Base-by-base conservation (phyloP, 441 rosid genomes). In the Mallotus japonicus region DNA sequence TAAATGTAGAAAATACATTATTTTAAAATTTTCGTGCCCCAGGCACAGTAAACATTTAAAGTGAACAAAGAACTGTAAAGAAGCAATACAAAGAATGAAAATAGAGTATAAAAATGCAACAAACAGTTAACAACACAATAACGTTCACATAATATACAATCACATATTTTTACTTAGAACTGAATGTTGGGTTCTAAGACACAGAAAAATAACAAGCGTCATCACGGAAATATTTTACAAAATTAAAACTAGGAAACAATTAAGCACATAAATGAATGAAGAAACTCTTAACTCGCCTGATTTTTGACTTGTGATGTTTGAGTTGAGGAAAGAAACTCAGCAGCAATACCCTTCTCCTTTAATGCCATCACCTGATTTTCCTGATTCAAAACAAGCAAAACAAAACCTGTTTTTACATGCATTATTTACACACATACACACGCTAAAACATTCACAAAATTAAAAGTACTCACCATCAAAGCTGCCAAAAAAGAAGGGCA, bases 281-380 rank as follows among this genome's bases (percentile, higher is more conserved):
- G 17, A 40, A n/a, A 20, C 50, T 8, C 11, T 5, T 5, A 40
- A 77, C 63, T 77, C 76, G 91, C 99, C 90, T 89, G 90, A 77
- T 81, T 90, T 80, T 72, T 95, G 67, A 87, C 84, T 56, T 74
- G 80, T 1, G 89, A 73, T 42, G 92, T 73, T 79, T 86, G 97
- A 24, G 93, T 91, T 42, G 98, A 95, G 20, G 97, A 91, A 53
- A 95, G 95, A 88, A 82, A 92, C 75, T 92, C 97, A 24, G 97
- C 99, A 67, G 98, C 78, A 78, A 95, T 85, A 70, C 96, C 97
- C 85, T 91, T 91, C 86, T 86, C 90, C 80, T 92, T 90, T 84
- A 92, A 79, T 47, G 89, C 92, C 83, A 80, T 85, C 49, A 92
- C 98, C 85, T 95, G 99, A 76, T 93, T 95, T 87, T 92, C 97